Conservation (phyloP, 139 green algal genomes). For the Mesotaenium endlicherianum region DNA sequence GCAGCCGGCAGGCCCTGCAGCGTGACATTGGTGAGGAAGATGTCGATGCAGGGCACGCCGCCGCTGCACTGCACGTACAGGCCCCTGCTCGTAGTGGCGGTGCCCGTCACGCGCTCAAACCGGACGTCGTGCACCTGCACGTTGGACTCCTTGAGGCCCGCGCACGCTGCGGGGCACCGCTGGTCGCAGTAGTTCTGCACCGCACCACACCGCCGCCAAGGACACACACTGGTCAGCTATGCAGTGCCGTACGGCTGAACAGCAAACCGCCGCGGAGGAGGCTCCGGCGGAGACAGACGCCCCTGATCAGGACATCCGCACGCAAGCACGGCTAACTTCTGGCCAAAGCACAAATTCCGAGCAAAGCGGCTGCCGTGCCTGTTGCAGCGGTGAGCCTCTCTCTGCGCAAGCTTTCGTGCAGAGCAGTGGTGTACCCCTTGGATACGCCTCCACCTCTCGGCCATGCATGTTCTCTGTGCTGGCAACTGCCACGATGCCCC, state of each 20-base stretch:
- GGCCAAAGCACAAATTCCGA: neutral
- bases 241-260: too few species aligned
- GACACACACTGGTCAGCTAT: too few species aligned
- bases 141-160: neutral
- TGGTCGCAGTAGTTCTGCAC: neutral
- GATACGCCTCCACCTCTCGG: too few species aligned
- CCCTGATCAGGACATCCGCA: neutral
- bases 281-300: neutral
- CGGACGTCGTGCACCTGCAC: neutral
- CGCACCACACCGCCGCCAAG: neutral
- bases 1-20: too few species aligned
- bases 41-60: neutral
- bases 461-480: too few species aligned
- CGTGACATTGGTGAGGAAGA: neutral
- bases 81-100: too few species aligned
- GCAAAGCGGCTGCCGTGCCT: neutral
- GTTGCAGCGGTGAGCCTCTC: neutral
- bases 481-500: neutral
- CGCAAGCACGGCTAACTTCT: neutral
- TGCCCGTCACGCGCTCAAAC: too few species aligned
- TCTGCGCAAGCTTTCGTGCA: too few species aligned
- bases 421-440: too few species aligned
- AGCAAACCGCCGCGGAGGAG: neutral
- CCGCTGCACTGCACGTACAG: too few species aligned
- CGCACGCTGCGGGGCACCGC: neutral